These are phyloP conservation scores for Porcisia hertigi DNA, from an alignment of 208 protist species.

Conservation along the genomic window DNA sequence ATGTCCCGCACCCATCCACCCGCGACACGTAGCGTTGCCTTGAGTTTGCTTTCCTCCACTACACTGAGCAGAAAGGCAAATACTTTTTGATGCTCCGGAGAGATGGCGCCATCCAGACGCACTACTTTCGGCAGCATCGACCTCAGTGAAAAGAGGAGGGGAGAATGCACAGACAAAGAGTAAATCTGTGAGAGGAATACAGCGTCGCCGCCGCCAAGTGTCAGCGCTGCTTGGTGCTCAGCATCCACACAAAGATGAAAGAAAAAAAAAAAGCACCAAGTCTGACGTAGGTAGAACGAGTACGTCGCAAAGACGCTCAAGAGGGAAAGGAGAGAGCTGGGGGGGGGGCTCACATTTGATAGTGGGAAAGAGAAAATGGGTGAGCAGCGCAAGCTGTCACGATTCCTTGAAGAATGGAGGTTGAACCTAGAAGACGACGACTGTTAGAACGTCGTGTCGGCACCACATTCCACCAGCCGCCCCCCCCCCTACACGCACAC, in stretches of 20 bases:
- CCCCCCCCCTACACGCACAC: background rate
- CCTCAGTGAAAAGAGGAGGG: background rate
- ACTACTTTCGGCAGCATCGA: constrained; percentile 35
- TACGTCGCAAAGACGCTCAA: background rate
- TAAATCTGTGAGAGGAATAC: background rate
- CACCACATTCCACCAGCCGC: background rate
- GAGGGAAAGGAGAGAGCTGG: background rate
- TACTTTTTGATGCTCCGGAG: constrained; percentile 65
- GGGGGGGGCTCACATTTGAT: background rate
- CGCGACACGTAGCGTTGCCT: constrained; percentile 86
- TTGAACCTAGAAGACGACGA: background rate
- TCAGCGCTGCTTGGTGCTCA: background rate
- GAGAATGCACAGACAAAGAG: background rate
- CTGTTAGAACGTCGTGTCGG: no score
- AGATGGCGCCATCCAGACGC: constrained; percentile 49
- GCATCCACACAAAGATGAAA: background rate
- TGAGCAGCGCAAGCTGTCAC: background rate
- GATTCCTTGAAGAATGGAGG: background rate
- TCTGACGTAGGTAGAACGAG: background rate
- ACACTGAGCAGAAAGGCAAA: constrained; percentile 86
- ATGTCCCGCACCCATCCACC: constrained; percentile 99
- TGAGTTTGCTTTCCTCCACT: constrained; percentile 53
- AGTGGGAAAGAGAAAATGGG: background rate
- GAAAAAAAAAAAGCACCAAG: background rate
- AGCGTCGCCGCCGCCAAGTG: background rate